phyloP scores from a whole-genome alignment of 768 basidiomycete genomes.

The Kwoniella dejecticola region DNA sequence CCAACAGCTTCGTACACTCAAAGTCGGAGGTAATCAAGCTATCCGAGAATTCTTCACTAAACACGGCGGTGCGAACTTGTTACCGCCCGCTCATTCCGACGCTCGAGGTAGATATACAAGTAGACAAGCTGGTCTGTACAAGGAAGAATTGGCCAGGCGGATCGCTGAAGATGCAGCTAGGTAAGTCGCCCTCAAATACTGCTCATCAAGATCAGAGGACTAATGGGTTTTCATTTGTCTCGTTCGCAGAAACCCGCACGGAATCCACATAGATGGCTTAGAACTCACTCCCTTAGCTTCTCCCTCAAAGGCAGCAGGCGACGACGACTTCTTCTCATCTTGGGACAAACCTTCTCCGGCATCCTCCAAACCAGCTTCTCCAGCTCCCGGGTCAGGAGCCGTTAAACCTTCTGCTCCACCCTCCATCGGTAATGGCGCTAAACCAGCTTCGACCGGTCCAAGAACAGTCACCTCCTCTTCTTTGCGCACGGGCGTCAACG shows the following conservation, averaged over 20 bases:
- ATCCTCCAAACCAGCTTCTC: constrained; percentile 58
- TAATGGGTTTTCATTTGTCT: neutral
- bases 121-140: constrained; percentile 81
- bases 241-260: constrained; percentile 68
- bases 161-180: constrained; percentile 72
- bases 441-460: constrained; percentile 48
- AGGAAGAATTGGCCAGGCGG: constrained; percentile 80
- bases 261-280: constrained; percentile 81
- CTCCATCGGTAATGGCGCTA: constrained; percentile 32
- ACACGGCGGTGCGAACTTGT: constrained; percentile 72
- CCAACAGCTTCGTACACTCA: constrained; percentile 89
- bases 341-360: constrained; percentile 84
- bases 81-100: constrained; percentile 66
- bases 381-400: constrained; percentile 59
- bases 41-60: constrained; percentile 87
- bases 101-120: constrained; percentile 87
- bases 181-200: constrained; percentile 60
- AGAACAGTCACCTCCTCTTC: constrained; percentile 58
- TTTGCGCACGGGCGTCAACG: constrained; percentile 44
- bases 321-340: constrained; percentile 91
- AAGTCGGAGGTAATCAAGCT: constrained; percentile 86
- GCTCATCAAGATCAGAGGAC: neutral
- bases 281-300: constrained; percentile 55
- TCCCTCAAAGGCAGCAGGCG: constrained; percentile 47
- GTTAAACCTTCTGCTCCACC: constrained; percentile 57